Conservation (phyloP, 2,329 filamentous ascomycete species). For the Arthrobotrys musiformis region DNA sequence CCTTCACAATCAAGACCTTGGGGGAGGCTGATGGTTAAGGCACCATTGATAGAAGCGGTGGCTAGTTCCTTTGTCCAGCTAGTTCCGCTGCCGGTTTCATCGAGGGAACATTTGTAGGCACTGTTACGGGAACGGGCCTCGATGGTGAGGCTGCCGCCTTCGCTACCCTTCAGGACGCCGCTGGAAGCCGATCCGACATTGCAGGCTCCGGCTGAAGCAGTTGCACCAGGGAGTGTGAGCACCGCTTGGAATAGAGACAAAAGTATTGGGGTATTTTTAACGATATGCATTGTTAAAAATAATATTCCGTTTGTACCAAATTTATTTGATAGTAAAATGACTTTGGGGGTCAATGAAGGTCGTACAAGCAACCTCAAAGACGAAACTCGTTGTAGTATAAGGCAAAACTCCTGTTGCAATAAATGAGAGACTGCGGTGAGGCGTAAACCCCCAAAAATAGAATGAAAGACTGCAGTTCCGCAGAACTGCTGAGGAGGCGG, state of each 20-base stretch:
- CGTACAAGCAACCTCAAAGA: background rate
- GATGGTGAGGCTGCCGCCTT: background rate
- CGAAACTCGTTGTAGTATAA: background rate
- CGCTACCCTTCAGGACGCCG: background rate
- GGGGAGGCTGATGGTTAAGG: background rate
- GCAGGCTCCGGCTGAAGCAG: background rate
- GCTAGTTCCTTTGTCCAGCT: background rate
- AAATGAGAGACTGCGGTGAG: constrained; percentile 10
- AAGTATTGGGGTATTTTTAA: constrained; percentile 16
- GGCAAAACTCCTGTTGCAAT: background rate
- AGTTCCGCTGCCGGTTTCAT: background rate
- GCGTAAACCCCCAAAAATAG: background rate
- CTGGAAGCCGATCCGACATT: background rate
- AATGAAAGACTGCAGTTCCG: constrained; percentile 14
- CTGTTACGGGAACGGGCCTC: background rate
- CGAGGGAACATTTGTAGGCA: background rate
- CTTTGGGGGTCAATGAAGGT: background rate
- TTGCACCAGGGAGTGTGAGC: background rate
- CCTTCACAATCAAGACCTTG: background rate
- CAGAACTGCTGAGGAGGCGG: background rate
- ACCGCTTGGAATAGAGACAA: constrained; percentile 21
- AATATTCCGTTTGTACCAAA: too few species aligned
- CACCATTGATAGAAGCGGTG: background rate
- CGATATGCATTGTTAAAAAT: constrained; percentile 9
- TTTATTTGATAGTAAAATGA: background rate